Evolutionary conservation across 345 rosid genomes (phyloP).

Genomic region (Raphanus sativus): DNA sequence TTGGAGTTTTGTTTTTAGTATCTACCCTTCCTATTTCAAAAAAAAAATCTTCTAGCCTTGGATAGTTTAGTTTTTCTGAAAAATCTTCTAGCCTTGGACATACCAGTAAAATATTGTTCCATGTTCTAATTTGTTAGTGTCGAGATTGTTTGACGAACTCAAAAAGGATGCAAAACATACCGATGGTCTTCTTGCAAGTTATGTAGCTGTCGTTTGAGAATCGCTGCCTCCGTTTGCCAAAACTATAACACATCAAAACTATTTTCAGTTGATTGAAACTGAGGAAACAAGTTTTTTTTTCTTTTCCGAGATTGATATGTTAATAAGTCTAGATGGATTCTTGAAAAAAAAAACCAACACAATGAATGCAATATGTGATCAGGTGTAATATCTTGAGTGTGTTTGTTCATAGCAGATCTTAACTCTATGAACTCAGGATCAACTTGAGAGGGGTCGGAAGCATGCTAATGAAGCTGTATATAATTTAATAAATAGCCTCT

Average conservation of each 20-base stretch:
- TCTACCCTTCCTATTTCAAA: too few relatives aligned
- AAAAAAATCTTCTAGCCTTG: too few relatives aligned
- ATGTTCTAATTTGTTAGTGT: conserved; percentile 1
- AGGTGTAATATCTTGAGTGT: not conserved
- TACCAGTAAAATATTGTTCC: not conserved
- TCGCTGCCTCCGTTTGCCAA: conserved; percentile 79
- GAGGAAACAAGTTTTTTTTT: not conserved
- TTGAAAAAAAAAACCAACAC: not conserved
- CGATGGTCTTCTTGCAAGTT: conserved; percentile 73
- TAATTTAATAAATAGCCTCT: too few relatives aligned
- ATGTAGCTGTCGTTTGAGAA: conserved; percentile 68
- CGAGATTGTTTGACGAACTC: not conserved
- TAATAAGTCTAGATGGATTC: conserved; percentile 5
- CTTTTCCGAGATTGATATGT: not conserved
- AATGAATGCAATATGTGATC: not conserved
- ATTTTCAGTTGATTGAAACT: conserved; percentile 20
- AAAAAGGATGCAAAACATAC: conserved; percentile 38
- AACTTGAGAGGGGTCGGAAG: not conserved
- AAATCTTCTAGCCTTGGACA: not conserved
- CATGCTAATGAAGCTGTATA: conserved; percentile 2
- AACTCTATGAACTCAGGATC: conserved; percentile 12
- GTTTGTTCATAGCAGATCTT: not conserved
- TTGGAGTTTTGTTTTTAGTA: not conserved
- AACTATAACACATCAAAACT: conserved; percentile 46
- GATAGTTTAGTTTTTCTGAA: conserved; percentile 4